These are phyloP conservation scores for Houttuynia cordata DNA, from an alignment of 164 flowering plant genomes.

Conservation along the genomic window DNA sequence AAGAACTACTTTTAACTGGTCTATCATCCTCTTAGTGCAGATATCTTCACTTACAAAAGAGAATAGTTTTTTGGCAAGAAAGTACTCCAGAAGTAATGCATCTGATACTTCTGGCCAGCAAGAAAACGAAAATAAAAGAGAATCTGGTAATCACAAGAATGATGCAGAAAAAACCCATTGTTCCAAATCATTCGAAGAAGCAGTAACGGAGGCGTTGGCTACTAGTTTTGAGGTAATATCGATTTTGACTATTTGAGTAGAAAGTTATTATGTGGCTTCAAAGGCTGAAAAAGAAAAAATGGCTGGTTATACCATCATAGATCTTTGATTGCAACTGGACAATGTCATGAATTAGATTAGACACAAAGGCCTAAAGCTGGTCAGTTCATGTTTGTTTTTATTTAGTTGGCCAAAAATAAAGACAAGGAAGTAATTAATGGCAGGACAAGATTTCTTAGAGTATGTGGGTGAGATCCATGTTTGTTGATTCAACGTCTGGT, in stretches of 20 bases:
- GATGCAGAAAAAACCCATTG: conserved; percentile 11
- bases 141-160: conserved; percentile 7
- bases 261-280: not conserved
- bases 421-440: not conserved
- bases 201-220: conserved; percentile 11
- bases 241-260: not conserved
- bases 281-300: not conserved
- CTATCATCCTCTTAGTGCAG: conserved; percentile 26
- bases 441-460: too few species aligned
- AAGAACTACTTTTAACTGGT: conserved; percentile 3
- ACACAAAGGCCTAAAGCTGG: not conserved
- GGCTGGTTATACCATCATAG: not conserved
- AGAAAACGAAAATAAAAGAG: conserved; percentile 11
- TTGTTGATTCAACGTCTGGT: too few species aligned
- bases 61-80: conserved; percentile 27
- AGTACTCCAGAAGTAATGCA: conserved; percentile 10
- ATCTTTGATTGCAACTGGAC: not conserved
- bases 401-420: not conserved
- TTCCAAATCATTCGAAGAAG: conserved; percentile 20
- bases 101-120: conserved; percentile 2
- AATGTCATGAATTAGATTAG: not conserved
- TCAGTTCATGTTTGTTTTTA: not conserved
- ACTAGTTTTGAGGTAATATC: conserved; percentile 26
- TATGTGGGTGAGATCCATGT: too few species aligned
- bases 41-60: conserved; percentile 35